These are phyloP conservation scores for Euphrasia arctica DNA, from an alignment of 305 asterid species.

Conservation along the genomic window DNA sequence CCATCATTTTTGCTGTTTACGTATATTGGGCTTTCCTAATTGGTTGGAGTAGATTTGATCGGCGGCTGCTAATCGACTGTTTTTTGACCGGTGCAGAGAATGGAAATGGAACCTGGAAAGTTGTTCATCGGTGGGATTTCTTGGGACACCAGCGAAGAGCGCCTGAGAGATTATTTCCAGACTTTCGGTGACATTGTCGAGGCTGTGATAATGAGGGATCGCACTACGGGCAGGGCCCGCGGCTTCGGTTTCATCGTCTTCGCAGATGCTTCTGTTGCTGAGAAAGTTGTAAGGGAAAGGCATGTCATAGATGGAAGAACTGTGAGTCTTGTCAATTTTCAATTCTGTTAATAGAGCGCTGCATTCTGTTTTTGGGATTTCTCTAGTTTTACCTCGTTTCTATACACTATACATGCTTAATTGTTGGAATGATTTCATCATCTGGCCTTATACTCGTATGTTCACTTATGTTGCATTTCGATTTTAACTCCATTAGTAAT, in stretches of 20 bases:
- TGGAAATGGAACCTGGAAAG: slow-evolving; percentile 79
- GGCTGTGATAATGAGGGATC: slow-evolving; percentile 90
- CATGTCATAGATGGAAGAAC: slow-evolving; percentile 82
- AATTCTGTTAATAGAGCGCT: slow-evolving; percentile 13
- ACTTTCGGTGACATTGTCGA: slow-evolving; percentile 76
- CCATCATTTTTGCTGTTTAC: slow-evolving; percentile 19
- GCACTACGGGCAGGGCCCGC: slow-evolving; percentile 83
- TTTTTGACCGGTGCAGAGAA: slow-evolving; percentile 38
- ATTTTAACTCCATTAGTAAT: neutral
- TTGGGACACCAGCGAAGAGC: slow-evolving; percentile 89
- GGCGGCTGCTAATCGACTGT: slow-evolving; percentile 23
- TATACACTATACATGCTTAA: neutral
- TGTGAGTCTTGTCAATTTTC: slow-evolving; percentile 43
- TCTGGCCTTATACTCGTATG: neutral
- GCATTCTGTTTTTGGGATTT: neutral
- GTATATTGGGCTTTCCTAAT: slow-evolving; percentile 12
- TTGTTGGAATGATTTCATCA: slow-evolving; percentile 16
- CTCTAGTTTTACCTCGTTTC: neutral
- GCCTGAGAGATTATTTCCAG: slow-evolving; percentile 68
- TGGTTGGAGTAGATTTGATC: slow-evolving; percentile 20
- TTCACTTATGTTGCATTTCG: neutral
- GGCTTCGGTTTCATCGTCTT: slow-evolving; percentile 87
- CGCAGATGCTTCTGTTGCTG: slow-evolving; percentile 79
- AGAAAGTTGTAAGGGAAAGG: slow-evolving; percentile 67
- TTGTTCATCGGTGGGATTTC: slow-evolving; percentile 92